A percentile compares a stretch with the other conserved stretches of the same genome.
Conservation (phyloP, 352 stramenopile genomes). For the Phytopythium chamaehyphon region DNA sequence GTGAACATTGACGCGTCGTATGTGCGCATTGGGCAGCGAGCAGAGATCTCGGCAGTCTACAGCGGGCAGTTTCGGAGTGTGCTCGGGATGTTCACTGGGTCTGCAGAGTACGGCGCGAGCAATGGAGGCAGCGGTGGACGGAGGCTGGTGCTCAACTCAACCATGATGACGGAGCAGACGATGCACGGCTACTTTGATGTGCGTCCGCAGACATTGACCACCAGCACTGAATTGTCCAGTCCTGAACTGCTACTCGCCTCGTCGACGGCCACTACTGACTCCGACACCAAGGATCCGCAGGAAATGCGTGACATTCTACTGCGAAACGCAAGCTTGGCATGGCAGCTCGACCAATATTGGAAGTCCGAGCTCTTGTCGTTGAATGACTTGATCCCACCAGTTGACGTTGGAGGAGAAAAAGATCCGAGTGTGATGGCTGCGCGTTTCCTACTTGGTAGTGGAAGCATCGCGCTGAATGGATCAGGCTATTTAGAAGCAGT, state of each 20-base stretch:
- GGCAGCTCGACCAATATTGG: constrained; percentile 54
- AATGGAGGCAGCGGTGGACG: constrained; percentile 51
- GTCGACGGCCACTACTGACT: not conserved
- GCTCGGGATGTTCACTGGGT: constrained; percentile 31
- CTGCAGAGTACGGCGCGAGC: constrained; percentile 42
- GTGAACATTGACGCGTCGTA: constrained; percentile 58
- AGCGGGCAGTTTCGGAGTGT: constrained; percentile 21
- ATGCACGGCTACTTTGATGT: constrained; percentile 54
- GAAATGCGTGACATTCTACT: constrained; percentile 20
- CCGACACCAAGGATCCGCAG: not conserved
- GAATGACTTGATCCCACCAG: constrained; percentile 10
- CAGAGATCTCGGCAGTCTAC: constrained; percentile 32
- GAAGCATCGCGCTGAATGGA: constrained; percentile 17
- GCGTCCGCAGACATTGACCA: constrained; percentile 17
- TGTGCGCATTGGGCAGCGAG: constrained; percentile 44
- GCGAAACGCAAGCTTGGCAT: constrained; percentile 38
- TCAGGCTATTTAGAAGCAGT: constrained; percentile 5
- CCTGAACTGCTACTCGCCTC: not conserved
- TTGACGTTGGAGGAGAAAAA: constrained; percentile 7
- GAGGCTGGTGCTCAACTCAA: constrained; percentile 31
- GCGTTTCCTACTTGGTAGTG: constrained; percentile 47
- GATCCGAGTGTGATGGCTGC: constrained; percentile 25
- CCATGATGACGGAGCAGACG: constrained; percentile 25
- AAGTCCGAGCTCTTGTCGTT: constrained; percentile 17
- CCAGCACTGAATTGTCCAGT: not conserved